Conservation (phyloP, 495 filamentous ascomycete species). For the Staphylotrichum longicolle region DNA sequence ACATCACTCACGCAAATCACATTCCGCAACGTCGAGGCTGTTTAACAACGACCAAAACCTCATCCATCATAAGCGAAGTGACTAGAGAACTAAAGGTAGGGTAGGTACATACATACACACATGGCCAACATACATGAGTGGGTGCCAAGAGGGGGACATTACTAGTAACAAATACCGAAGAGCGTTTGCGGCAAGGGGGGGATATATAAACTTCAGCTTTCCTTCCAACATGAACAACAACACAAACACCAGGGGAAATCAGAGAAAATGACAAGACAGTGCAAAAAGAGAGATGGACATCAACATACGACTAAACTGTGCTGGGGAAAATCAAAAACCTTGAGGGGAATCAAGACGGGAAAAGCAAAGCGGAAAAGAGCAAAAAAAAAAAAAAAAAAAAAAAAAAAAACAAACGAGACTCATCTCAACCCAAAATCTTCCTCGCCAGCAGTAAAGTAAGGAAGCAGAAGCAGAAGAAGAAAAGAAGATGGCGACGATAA, state of each 20-base stretch:
- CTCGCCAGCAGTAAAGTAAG: background rate
- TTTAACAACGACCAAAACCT: background rate
- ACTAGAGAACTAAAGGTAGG: background rate
- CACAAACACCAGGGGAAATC: too few relatives aligned
- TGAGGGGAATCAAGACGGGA: constrained; percentile 11
- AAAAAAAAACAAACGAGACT: constrained; percentile 1
- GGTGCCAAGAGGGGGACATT: constrained; percentile 9
- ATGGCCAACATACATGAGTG: constrained; percentile 13
- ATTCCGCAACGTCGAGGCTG: too few relatives aligned
- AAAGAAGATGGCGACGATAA: background rate
- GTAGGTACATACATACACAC: constrained; percentile 12
- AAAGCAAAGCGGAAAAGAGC: constrained; percentile 9
- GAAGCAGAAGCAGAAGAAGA: background rate
- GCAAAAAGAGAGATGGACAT: too few relatives aligned
- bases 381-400: constrained; percentile 24
- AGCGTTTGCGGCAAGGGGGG: constrained; percentile 7
- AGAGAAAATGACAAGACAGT: too few relatives aligned
- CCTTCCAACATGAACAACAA: too few relatives aligned
- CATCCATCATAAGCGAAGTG: constrained; percentile 8
- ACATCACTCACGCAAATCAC: too few relatives aligned
- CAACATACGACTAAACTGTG: background rate
- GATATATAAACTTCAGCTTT: constrained; percentile 13
- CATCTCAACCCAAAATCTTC: background rate
- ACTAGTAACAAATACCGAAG: constrained; percentile 8
- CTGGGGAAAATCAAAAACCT: constrained; percentile 6